phyloP scores from a whole-genome alignment of 768 basidiomycete genomes.

The Naganishia kalamii region DNA sequence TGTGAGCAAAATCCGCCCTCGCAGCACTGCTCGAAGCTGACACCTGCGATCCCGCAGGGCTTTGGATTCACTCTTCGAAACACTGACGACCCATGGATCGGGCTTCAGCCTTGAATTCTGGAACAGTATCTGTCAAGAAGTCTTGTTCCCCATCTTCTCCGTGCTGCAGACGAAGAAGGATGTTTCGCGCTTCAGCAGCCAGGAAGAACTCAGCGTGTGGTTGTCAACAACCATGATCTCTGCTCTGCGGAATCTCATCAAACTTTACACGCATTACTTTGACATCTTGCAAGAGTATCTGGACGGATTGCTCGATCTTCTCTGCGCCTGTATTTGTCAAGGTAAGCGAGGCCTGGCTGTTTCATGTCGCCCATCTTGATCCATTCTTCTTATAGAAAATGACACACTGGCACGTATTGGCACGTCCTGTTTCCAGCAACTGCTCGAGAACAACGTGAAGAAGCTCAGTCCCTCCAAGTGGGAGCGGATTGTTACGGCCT shows the following conservation, averaged over 20 bases:
- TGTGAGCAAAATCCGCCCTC: constrained; percentile 57
- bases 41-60: constrained; percentile 55
- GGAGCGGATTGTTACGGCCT: constrained; percentile 86
- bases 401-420: constrained; percentile 96
- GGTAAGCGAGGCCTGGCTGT: constrained; percentile 54
- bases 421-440: constrained; percentile 92
- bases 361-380: background rate
- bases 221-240: constrained; percentile 98
- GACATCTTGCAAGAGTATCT: constrained; percentile 80
- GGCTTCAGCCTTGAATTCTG: constrained; percentile 87
- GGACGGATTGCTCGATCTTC: constrained; percentile 84
- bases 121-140: constrained; percentile 93
- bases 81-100: constrained; percentile 80
- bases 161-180: constrained; percentile 90
- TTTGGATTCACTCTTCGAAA: constrained; percentile 90
- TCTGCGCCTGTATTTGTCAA: constrained; percentile 97
- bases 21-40: constrained; percentile 4
- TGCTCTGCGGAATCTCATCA: constrained; percentile 87
- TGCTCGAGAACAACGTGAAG: constrained; percentile 82
- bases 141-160: constrained; percentile 96
- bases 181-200: constrained; percentile 82
- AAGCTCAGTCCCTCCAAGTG: constrained; percentile 78
- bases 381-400: constrained; percentile 61
- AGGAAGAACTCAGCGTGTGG: constrained; percentile 99
- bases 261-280: constrained; percentile 93